Evolutionary conservation across 78 protist species (phyloP).

Genomic region (Protostelium mycophagum): DNA sequence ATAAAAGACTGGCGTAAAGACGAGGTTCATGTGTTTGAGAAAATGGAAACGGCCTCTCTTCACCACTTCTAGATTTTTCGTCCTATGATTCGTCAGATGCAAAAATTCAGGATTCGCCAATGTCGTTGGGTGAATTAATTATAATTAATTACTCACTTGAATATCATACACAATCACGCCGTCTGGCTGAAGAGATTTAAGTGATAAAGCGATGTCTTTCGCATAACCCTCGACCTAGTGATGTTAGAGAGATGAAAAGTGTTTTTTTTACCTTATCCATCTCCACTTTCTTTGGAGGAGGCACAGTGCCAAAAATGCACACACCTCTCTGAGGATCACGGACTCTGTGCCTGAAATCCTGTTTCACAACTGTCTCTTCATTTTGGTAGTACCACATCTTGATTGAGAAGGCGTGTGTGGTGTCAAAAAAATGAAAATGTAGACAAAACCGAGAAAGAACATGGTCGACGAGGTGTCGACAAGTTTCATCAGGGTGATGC

Average conservation of each 20-base stretch:
- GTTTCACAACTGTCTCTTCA: not conserved
- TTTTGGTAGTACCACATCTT: not conserved
- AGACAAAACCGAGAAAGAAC: not conserved
- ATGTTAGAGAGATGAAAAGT: no score
- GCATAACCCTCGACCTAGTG: not conserved
- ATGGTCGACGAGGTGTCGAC: no score
- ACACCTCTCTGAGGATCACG: not conserved
- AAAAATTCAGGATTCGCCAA: not conserved
- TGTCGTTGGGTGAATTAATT: not conserved
- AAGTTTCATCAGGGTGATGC: not conserved
- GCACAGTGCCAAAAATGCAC: not conserved
- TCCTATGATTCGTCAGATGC: not conserved
- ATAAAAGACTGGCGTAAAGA: not conserved
- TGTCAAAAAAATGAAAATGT: not conserved
- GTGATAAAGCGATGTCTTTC: not conserved
- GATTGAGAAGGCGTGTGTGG: not conserved
- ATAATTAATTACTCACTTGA: not conserved
- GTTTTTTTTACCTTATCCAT: not conserved
- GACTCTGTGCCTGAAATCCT: not conserved
- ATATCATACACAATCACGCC: not conserved
- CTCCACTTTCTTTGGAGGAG: not conserved
- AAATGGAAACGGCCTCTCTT: not conserved
- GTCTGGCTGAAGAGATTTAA: not conserved
- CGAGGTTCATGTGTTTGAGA: not conserved
- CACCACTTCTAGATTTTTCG: not conserved